These are phyloP conservation scores for Nemania diffusa DNA, from an alignment of 2,329 filamentous ascomycete species.

Conservation along the genomic window DNA sequence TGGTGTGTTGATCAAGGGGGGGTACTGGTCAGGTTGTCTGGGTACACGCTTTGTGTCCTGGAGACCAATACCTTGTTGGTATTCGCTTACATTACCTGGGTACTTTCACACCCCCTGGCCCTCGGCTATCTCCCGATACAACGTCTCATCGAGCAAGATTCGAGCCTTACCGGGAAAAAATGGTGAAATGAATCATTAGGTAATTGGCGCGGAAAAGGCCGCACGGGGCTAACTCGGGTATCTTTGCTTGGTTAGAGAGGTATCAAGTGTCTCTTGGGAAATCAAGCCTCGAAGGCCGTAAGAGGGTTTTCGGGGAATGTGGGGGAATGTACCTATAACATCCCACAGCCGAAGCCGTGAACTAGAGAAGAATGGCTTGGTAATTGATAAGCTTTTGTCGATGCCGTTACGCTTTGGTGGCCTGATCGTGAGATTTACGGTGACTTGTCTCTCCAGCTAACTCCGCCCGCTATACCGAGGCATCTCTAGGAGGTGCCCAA, in stretches of 20 bases:
- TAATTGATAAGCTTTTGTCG: slow-evolving; percentile 5
- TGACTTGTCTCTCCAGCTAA: slow-evolving; percentile 2
- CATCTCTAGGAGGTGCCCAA: neutral
- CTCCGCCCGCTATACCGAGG: neutral
- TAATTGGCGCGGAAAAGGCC: neutral
- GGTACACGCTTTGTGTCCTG: too few relatives aligned
- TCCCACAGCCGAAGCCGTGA: neutral
- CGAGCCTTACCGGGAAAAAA: slow-evolving; percentile 15
- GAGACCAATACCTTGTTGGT: slow-evolving; percentile 2
- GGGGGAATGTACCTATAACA: neutral
- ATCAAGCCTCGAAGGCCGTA: neutral
- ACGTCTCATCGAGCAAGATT: slow-evolving; percentile 18
- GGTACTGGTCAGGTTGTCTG: too few relatives aligned
- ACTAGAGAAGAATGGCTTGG: slow-evolving; percentile 2
- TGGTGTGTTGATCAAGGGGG: too few relatives aligned
- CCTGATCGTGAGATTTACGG: slow-evolving; percentile 14
- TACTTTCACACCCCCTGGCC: neutral
- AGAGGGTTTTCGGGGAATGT: slow-evolving; percentile 1
- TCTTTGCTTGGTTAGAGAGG: neutral
- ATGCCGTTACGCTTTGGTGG: neutral
- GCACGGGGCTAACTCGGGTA: neutral
- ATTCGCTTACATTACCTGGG: neutral
- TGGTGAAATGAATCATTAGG: slow-evolving; percentile 7
- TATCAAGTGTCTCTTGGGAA: neutral
- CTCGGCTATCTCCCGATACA: slow-evolving; percentile 29